These are phyloP conservation scores for Phytophthora aleatoria DNA, from an alignment of 352 stramenopile species.

Conservation along the genomic window DNA sequence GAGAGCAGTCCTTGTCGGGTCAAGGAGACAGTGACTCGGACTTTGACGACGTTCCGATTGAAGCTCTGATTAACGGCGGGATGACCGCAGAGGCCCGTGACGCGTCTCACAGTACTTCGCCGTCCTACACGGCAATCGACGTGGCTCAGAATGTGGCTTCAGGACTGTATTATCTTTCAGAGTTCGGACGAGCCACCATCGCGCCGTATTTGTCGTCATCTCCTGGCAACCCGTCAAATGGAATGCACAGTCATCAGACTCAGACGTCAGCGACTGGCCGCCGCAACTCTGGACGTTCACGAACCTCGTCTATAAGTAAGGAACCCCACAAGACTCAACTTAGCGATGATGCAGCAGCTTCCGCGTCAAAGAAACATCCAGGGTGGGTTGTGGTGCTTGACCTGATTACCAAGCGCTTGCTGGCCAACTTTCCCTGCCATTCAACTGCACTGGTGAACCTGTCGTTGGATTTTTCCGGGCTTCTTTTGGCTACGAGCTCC, in stretches of 20 bases:
- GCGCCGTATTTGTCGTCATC: constrained; percentile 78
- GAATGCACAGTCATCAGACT: constrained; percentile 13
- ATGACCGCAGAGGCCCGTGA: constrained; percentile 30
- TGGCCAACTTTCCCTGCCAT: constrained; percentile 83
- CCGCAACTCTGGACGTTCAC: constrained; percentile 16
- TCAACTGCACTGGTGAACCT: constrained; percentile 71
- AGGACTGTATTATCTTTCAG: constrained; percentile 83
- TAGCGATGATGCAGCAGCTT: constrained; percentile 19
- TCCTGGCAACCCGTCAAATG: constrained; percentile 40
- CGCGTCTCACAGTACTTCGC: constrained; percentile 35
- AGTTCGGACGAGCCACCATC: constrained; percentile 69
- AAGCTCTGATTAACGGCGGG: constrained; percentile 46
- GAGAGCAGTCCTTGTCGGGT: constrained; percentile 30
- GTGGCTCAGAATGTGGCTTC: constrained; percentile 89
- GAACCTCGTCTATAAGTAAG: constrained; percentile 19
- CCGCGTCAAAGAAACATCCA: constrained; percentile 34
- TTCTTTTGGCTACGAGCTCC: constrained; percentile 79
- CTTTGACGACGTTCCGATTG: constrained; percentile 47
- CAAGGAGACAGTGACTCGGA: constrained; percentile 50
- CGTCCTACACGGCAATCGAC: constrained; percentile 76
- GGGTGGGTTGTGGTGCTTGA: constrained; percentile 80
- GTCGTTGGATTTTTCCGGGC: constrained; percentile 77
- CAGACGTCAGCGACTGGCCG: constrained; percentile 21
- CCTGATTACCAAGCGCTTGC: constrained; percentile 57
- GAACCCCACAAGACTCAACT: constrained; percentile 8